Conservation (phyloP, 2,329 filamentous ascomycete genomes). For the Ceratocystis huliohia region DNA sequence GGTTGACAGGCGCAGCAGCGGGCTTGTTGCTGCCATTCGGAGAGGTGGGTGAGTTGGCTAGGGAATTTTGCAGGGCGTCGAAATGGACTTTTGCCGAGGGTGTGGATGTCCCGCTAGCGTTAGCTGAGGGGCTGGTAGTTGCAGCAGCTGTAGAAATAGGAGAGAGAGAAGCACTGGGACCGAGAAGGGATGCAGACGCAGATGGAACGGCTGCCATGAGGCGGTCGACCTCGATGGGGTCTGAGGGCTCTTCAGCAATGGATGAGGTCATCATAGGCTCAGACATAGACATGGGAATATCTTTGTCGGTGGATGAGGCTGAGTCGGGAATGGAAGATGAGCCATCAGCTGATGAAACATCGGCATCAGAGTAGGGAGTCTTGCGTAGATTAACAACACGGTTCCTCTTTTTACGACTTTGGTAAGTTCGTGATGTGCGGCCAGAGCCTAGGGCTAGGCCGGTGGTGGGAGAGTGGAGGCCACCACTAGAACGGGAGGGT, state of each 20-base stretch:
- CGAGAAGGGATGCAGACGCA: not conserved
- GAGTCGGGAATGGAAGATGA: constrained; percentile 29
- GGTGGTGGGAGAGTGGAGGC: constrained; percentile 26
- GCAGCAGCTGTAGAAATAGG: not conserved
- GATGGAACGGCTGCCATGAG: constrained; percentile 10
- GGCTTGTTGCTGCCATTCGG: not conserved
- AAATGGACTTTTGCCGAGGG: constrained; percentile 17
- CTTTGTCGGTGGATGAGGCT: constrained; percentile 4
- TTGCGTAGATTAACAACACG: constrained; percentile 70
- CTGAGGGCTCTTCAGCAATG: constrained; percentile 47
- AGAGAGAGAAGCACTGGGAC: not conserved
- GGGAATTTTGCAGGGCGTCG: not conserved
- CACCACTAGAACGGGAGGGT: constrained; percentile 37
- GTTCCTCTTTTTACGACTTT: constrained; percentile 66
- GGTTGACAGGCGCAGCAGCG: constrained; percentile 19
- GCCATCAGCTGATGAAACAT: constrained; percentile 32
- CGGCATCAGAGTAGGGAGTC: constrained; percentile 36
- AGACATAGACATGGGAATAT: constrained; percentile 47
- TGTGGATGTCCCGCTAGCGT: not conserved
- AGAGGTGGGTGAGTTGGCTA: too few species aligned
- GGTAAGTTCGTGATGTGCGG: constrained; percentile 45
- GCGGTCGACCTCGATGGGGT: constrained; percentile 29
- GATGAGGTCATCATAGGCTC: constrained; percentile 45
- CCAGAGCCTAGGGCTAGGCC: constrained; percentile 52
- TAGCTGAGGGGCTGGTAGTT: not conserved